Evolutionary conservation across 495 filamentous ascomycete genomes (phyloP).

Genomic region (Echria macrotheca): DNA sequence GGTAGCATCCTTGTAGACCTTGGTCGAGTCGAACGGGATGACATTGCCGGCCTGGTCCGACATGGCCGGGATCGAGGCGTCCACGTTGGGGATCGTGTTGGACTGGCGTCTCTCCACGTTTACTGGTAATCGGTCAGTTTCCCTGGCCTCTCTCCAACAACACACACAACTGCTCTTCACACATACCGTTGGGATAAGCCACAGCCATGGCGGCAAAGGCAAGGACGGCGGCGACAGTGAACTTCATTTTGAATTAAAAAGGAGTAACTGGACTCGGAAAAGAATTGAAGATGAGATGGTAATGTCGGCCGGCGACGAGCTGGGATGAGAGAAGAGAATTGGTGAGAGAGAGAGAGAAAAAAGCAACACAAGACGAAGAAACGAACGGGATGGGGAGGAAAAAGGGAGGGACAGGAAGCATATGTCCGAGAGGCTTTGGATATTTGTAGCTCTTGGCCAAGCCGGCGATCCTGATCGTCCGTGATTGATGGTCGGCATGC

Average conservation of each 20-base stretch:
- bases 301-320: constrained; percentile 28
- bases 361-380: constrained; percentile 19
- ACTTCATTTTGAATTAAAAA: constrained; percentile 46
- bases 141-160: not conserved
- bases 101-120: constrained; percentile 25
- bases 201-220: constrained; percentile 43
- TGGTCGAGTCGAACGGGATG: constrained; percentile 32
- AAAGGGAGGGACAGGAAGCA: constrained; percentile 14
- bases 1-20: constrained; percentile 29
- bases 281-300: constrained; percentile 13
- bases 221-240: constrained; percentile 39
- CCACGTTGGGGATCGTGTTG: constrained; percentile 18
- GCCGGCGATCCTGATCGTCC: constrained; percentile 19
- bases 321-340: not conserved
- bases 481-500: constrained; percentile 19
- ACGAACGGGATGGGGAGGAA: constrained; percentile 14
- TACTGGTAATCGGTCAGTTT: constrained; percentile 11
- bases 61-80: constrained; percentile 31
- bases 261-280: constrained; percentile 12
- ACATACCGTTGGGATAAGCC: constrained; percentile 37
- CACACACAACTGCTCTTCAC: constrained; percentile 34
- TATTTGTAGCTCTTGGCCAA: constrained; percentile 34
- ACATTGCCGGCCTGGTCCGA: constrained; percentile 35
- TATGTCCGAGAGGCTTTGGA: constrained; percentile 13
- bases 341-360: constrained; percentile 4